These are phyloP conservation scores for Tulasnella sp. DNA, from an alignment of 768 basidiomycete genomes.

Conservation along the genomic window DNA sequence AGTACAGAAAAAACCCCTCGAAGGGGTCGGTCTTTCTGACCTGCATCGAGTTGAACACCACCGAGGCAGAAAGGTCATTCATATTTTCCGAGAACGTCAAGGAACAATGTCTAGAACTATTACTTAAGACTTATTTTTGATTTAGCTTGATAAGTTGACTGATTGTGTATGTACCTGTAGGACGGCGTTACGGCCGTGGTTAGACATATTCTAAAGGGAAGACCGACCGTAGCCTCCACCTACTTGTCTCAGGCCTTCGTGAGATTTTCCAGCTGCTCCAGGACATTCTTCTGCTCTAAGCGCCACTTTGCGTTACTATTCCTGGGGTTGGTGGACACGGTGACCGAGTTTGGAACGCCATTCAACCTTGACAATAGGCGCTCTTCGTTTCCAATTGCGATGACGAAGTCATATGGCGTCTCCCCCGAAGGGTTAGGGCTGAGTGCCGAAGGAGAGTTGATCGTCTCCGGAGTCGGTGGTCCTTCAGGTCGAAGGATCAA, in stretches of 20 bases:
- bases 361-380: slow-evolving; percentile 67
- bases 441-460: background rate
- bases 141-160: background rate
- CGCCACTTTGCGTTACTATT: slow-evolving; percentile 78
- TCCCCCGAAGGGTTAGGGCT: slow-evolving; percentile 36
- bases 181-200: background rate
- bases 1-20: background rate
- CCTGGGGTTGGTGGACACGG: slow-evolving; percentile 58
- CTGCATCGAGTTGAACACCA: too few relatives aligned
- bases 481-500: slow-evolving; percentile 52
- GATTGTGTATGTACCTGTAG: background rate
- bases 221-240: background rate
- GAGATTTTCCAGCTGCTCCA: background rate
- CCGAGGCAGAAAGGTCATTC: background rate
- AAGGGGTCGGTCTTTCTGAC: too few relatives aligned
- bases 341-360: slow-evolving; percentile 65
- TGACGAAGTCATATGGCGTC: slow-evolving; percentile 45
- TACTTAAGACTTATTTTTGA: background rate
- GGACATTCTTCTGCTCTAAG: slow-evolving; percentile 24
- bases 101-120: background rate
- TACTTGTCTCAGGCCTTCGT: background rate
- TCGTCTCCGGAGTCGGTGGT: slow-evolving; percentile 31
- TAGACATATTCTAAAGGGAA: background rate
- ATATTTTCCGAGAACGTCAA: background rate
- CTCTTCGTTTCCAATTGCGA: slow-evolving; percentile 69